A percentile compares a stretch with the other conserved stretches of the same genome.
These are phyloP conservation scores for Nannochloropsis salina DNA, from an alignment of 108 stramenopile species.

Conservation along the genomic window DNA sequence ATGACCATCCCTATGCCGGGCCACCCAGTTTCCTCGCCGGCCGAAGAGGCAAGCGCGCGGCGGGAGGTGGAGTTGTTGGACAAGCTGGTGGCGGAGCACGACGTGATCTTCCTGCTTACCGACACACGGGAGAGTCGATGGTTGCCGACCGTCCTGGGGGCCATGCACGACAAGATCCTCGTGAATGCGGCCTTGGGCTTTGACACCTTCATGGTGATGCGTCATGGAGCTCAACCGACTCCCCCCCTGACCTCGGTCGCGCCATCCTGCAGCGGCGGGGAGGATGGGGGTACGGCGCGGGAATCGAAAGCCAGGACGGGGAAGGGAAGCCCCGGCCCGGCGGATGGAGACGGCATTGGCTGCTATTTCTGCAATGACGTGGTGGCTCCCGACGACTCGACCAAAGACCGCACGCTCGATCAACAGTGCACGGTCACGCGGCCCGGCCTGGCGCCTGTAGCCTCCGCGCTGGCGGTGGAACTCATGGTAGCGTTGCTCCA, in stretches of 20 bases:
- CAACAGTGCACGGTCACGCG: constrained; percentile 97
- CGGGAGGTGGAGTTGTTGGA: constrained; percentile 64
- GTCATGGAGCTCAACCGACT: constrained; percentile 66
- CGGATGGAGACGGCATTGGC: constrained; percentile 62
- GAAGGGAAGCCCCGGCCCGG: not conserved
- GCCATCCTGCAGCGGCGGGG: too few species aligned
- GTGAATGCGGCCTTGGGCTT: constrained; percentile 94
- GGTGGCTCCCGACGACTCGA: constrained; percentile 90
- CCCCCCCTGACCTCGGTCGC: not conserved
- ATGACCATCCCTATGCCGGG: constrained; percentile 98
- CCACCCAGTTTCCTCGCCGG: constrained; percentile 60
- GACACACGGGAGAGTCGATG: constrained; percentile 96
- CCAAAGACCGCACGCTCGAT: constrained; percentile 88
- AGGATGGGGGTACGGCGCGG: not conserved
- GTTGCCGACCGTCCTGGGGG: constrained; percentile 93
- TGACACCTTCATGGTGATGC: constrained; percentile 93
- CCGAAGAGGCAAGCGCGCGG: constrained; percentile 48
- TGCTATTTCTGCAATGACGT: constrained; percentile 99
- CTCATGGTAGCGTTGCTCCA: constrained; percentile 84
- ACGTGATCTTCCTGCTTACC: constrained; percentile 88
- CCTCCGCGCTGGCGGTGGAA: constrained; percentile 87
- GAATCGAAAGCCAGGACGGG: not conserved
- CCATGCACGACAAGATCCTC: constrained; percentile 70
- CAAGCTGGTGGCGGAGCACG: constrained; percentile 64
- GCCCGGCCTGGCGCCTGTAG: constrained; percentile 93